Conservation (phyloP, 2,329 filamentous ascomycete genomes). For the Cladophialophora psammophila region DNA sequence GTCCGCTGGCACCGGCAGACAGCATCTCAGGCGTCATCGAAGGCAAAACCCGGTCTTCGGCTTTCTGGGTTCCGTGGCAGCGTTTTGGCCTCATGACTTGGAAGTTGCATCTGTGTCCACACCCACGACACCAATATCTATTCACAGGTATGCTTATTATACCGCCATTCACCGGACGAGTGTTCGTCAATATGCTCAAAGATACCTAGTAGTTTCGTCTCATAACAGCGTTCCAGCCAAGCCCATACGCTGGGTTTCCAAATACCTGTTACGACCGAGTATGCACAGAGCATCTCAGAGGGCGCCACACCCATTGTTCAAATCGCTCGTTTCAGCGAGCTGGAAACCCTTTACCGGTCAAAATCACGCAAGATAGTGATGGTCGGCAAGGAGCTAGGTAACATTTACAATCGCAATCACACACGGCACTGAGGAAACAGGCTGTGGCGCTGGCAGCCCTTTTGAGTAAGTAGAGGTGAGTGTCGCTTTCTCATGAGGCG, state of each 20-base stretch:
- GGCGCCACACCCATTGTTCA: background rate
- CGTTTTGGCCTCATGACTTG: no score
- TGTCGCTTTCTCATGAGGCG: background rate
- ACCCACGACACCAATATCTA: no score
- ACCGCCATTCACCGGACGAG: background rate
- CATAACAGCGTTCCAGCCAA: background rate
- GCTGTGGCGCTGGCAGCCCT: background rate
- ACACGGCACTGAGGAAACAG: background rate
- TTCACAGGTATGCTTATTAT: no score
- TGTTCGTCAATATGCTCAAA: background rate
- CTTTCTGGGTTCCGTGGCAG: no score
- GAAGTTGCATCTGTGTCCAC: no score
- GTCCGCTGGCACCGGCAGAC: no score
- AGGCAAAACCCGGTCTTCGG: no score
- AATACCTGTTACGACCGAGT: conserved; percentile 1
- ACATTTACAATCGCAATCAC: background rate
- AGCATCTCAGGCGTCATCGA: no score
- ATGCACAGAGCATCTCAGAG: background rate
- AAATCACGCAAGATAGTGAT: conserved; percentile 9
- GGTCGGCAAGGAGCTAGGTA: conserved; percentile 9
- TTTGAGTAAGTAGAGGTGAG: background rate
- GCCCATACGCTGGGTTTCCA: background rate
- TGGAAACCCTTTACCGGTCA: background rate
- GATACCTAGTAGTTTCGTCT: background rate
- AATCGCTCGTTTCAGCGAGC: background rate